phyloP scores from a whole-genome alignment of 2,329 filamentous ascomycete species.

The Cercospora citrullina region DNA sequence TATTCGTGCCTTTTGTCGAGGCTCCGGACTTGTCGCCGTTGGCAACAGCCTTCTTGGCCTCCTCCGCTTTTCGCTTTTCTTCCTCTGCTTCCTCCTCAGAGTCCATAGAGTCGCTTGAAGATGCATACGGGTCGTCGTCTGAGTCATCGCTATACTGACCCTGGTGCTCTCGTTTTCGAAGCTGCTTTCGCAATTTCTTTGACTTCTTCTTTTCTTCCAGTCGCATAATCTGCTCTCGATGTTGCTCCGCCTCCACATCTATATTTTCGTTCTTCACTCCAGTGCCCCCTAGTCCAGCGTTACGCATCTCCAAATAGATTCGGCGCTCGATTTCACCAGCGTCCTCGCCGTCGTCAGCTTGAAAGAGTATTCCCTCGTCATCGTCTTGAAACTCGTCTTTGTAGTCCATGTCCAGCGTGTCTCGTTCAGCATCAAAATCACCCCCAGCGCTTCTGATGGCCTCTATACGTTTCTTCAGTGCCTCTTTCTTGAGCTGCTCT shows the following conservation, averaged over 20 bases:
- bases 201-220: conserved; percentile 71
- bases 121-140: conserved; percentile 47
- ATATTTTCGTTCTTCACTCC: conserved; percentile 53
- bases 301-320: conserved; percentile 77
- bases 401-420: conserved; percentile 65
- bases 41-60: conserved; percentile 50
- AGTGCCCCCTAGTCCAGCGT: conserved; percentile 72
- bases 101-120: conserved; percentile 59
- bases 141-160: conserved; percentile 76
- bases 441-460: conserved; percentile 30
- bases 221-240: conserved; percentile 67
- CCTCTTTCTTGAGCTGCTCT: conserved; percentile 28
- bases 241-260: conserved; percentile 56
- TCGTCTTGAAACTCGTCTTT: conserved; percentile 81
- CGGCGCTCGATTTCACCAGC: conserved; percentile 64
- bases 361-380: conserved; percentile 74
- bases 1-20: conserved; percentile 69
- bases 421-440: conserved; percentile 57
- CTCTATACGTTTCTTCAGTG: conserved; percentile 47
- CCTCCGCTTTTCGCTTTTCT: conserved; percentile 43
- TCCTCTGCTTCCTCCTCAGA: conserved; percentile 62
- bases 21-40: conserved; percentile 55
- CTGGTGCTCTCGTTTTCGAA: conserved; percentile 83
- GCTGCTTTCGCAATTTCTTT: conserved; percentile 74
- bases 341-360: conserved; percentile 76